phyloP scores from a whole-genome alignment of 2,329 filamentous ascomycete species.

The Colletotrichum truncatum region DNA sequence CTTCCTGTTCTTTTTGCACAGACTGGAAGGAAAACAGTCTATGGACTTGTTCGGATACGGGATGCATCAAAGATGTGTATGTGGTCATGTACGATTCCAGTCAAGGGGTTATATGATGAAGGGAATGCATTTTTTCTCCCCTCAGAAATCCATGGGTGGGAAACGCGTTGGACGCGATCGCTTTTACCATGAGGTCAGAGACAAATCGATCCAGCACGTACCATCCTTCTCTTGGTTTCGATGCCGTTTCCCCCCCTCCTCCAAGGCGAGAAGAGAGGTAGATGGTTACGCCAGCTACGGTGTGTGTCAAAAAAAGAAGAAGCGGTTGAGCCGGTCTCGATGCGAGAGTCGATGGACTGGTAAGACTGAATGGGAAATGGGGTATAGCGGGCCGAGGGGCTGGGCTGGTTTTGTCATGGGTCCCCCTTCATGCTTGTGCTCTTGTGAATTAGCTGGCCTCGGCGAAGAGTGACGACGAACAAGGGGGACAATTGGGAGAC shows the following conservation, averaged over 20 bases:
- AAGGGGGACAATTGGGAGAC: conserved; percentile 20
- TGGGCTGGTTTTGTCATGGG: conserved; percentile 17
- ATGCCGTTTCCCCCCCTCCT: too few relatives aligned
- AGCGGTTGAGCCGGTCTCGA: too few relatives aligned
- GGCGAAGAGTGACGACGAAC: neutral
- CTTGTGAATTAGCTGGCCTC: neutral
- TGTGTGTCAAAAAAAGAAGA: neutral
- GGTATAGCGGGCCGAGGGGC: conserved; percentile 9
- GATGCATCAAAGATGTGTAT: neutral
- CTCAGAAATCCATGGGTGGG: neutral
- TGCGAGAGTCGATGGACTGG: neutral
- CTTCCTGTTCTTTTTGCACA: too few relatives aligned
- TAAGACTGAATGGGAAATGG: neutral
- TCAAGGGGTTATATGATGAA: neutral
- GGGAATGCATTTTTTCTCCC: neutral
- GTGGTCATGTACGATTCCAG: neutral
- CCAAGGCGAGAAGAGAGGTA: too few relatives aligned
- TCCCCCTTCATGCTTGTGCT: neutral
- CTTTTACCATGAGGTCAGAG: neutral
- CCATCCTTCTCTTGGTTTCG: too few relatives aligned
- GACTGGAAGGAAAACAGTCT: too few relatives aligned
- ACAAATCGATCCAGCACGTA: too few relatives aligned
- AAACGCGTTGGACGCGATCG: conserved; percentile 15
- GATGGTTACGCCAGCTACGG: neutral
- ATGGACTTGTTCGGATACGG: neutral